Evolutionary conservation across 1,284 basidiomycete genomes (phyloP).

Genomic region (Pascua sp.): DNA sequence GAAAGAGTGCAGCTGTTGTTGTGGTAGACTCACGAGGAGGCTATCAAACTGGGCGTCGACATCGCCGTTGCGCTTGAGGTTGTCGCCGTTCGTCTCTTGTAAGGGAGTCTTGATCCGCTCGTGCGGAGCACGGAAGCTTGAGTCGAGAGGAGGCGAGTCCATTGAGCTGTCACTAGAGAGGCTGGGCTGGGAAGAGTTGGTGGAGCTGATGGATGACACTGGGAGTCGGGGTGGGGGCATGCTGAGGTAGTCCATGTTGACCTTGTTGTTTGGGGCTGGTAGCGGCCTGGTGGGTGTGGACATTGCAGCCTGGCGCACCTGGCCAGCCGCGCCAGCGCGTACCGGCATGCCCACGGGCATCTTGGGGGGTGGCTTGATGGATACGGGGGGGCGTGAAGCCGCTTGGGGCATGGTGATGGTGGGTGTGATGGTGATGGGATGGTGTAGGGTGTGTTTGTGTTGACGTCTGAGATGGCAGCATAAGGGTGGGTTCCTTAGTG

Average conservation of each 20-base stretch:
- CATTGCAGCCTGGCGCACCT: too few relatives aligned
- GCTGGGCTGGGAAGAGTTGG: constrained; percentile 11
- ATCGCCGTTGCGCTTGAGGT: constrained; percentile 14
- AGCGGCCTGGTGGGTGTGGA: too few relatives aligned
- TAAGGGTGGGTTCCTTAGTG: background rate
- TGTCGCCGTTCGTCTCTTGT: constrained; percentile 11
- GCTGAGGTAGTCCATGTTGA: background rate
- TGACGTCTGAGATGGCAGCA: background rate
- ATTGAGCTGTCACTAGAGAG: constrained; percentile 5
- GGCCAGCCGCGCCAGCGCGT: background rate
- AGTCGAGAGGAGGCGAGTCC: background rate
- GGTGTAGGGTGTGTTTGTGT: constrained; percentile 8
- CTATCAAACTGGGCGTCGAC: constrained; percentile 39
- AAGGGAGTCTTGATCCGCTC: constrained; percentile 18
- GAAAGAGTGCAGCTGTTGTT: background rate
- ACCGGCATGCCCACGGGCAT: constrained; percentile 7
- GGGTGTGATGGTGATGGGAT: constrained; percentile 5
- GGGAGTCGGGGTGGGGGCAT: constrained; percentile 18
- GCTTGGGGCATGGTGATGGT: constrained; percentile 8
- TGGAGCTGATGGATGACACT: constrained; percentile 9
- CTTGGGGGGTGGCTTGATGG: background rate
- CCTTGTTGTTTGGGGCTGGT: too few relatives aligned
- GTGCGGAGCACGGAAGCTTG: background rate
- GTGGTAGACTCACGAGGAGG: constrained; percentile 29
- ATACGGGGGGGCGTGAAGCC: background rate